A percentile compares a stretch with the other conserved stretches of the same genome.
These are phyloP conservation scores for Colletotrichum musicola DNA, from an alignment of 2,329 filamentous ascomycete species.

Conservation along the genomic window DNA sequence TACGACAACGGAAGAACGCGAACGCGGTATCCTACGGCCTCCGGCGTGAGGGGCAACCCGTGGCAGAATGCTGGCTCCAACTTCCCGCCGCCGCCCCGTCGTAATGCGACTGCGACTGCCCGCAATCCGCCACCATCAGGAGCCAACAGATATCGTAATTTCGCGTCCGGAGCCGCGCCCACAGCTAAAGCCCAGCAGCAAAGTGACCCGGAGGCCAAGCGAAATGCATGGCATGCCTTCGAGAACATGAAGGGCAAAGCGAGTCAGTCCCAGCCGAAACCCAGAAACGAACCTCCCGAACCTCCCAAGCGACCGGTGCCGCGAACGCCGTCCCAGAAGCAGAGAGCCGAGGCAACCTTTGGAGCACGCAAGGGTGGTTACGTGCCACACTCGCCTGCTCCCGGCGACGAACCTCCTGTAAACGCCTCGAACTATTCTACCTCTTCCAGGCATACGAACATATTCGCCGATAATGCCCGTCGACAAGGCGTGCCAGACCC, in stretches of 20 bases:
- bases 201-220: constrained; percentile 51
- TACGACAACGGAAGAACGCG: constrained; percentile 63
- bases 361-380: constrained; percentile 64
- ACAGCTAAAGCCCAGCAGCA: constrained; percentile 55
- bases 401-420: constrained; percentile 66
- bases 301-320: constrained; percentile 55
- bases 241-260: constrained; percentile 56
- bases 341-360: constrained; percentile 68
- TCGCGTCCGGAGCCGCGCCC: constrained; percentile 55
- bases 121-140: constrained; percentile 50
- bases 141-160: constrained; percentile 60
- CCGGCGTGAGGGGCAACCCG: constrained; percentile 69
- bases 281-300: constrained; percentile 45
- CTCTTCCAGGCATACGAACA: constrained; percentile 43
- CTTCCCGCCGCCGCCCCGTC: constrained; percentile 64
- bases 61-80: constrained; percentile 64
- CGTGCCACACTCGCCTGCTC: constrained; percentile 60
- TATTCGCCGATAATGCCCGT: constrained; percentile 42
- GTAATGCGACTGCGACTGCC: constrained; percentile 50
- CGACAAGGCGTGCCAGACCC: constrained; percentile 56
- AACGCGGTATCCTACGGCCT: constrained; percentile 59
- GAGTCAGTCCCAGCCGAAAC: constrained; percentile 45
- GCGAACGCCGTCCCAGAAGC: constrained; percentile 64
- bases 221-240: constrained; percentile 57
- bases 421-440: constrained; percentile 64